A percentile compares a stretch with the other conserved stretches of the same genome.
phyloP scores from a whole-genome alignment of 2,329 filamentous ascomycete species.

The Fusarium sp. region DNA sequence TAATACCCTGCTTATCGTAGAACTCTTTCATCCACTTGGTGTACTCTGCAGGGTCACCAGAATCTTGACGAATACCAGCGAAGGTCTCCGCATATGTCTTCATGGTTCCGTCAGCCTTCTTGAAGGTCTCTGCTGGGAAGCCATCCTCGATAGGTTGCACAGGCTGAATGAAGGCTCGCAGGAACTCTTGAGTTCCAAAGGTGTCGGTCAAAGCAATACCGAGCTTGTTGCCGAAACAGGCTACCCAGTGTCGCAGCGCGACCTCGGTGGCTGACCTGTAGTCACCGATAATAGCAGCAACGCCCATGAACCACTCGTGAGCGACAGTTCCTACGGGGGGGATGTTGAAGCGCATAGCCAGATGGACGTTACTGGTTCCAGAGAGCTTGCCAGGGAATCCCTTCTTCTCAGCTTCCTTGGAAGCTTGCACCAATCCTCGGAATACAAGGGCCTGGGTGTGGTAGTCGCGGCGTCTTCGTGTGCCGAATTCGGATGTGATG shows the following conservation, averaged over 20 bases:
- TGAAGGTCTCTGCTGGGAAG: conserved; percentile 53
- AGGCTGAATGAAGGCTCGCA: conserved; percentile 81
- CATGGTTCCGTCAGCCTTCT: conserved; percentile 50
- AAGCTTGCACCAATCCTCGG: conserved; percentile 82
- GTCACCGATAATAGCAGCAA: conserved; percentile 87
- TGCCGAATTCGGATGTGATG: conserved; percentile 93
- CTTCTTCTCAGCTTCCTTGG: conserved; percentile 71
- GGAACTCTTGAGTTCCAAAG: conserved; percentile 90
- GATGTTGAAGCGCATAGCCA: conserved; percentile 92
- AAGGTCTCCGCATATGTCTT: conserved; percentile 84
- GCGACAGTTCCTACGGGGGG: conserved; percentile 87
- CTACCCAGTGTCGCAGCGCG: conserved; percentile 87
- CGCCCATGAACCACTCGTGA: conserved; percentile 99
- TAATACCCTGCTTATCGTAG: conserved; percentile 79
- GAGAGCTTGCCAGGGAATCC: conserved; percentile 77
- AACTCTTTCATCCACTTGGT: conserved; percentile 82
- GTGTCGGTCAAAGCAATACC: conserved; percentile 95
- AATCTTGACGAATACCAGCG: conserved; percentile 87
- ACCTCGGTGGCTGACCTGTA: conserved; percentile 87
- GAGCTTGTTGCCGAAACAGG: conserved; percentile 86
- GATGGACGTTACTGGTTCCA: conserved; percentile 95
- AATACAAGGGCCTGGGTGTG: conserved; percentile 94
- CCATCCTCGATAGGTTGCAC: conserved; percentile 56
- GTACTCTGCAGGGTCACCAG: conserved; percentile 83
- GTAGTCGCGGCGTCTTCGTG: conserved; percentile 87